phyloP scores from a whole-genome alignment of 1,139 yeast genomes.

The Zygosaccharomyces pseudobailii region DNA sequence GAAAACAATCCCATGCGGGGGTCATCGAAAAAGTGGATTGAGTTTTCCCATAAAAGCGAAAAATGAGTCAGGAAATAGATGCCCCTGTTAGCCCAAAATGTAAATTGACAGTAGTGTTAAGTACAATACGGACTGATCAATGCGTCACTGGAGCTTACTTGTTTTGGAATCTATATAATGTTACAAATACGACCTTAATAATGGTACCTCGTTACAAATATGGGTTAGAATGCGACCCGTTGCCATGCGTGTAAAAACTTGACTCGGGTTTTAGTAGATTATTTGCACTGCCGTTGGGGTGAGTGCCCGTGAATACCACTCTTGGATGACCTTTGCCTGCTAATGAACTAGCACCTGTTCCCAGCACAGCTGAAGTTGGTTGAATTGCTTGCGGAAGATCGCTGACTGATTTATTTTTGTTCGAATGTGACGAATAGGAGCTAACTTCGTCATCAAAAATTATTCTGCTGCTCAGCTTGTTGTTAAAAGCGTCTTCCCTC shows the following conservation, averaged over 20 bases:
- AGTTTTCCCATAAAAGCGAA: not conserved
- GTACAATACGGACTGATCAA: not conserved
- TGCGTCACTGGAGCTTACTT: no score
- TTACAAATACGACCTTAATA: not conserved
- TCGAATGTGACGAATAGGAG: conserved; percentile 13
- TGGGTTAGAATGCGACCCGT: conserved; percentile 16
- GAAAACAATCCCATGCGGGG: not conserved
- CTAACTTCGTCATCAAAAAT: conserved; percentile 30
- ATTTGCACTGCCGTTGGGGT: conserved; percentile 10
- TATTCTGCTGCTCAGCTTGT: conserved; percentile 14
- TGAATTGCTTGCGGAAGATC: conserved; percentile 26
- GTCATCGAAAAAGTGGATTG: not conserved
- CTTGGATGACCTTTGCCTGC: conserved; percentile 6
- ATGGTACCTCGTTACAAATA: conserved; percentile 7
- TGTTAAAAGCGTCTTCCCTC: conserved; percentile 24
- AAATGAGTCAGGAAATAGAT: no score
- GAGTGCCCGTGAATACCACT: conserved; percentile 5
- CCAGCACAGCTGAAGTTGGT: conserved; percentile 37
- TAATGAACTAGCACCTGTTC: conserved; percentile 15
- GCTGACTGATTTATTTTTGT: conserved; percentile 11
- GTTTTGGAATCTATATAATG: not conserved
- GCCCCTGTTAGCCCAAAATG: no score
- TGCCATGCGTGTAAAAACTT: conserved; percentile 21
- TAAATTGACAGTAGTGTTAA: not conserved
- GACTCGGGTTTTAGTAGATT: conserved; percentile 30